These are phyloP conservation scores for Solioccasus polychromus DNA, from an alignment of 768 basidiomycete species.

Conservation along the genomic window DNA sequence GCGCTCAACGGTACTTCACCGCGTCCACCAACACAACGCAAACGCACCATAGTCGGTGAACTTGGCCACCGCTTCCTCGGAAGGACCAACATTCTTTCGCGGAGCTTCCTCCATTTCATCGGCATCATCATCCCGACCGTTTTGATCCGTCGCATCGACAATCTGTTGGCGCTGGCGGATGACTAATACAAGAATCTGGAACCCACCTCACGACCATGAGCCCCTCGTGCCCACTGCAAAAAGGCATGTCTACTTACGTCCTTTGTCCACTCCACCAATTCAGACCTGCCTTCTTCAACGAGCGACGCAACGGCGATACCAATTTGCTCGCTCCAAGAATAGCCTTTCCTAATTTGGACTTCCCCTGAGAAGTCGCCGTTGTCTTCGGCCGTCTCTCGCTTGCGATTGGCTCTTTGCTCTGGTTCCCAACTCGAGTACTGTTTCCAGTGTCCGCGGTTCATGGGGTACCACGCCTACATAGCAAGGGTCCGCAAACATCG, in stretches of 20 bases:
- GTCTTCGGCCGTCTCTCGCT: slow-evolving; percentile 33
- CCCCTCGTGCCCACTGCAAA: slow-evolving; percentile 21
- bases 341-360: slow-evolving; percentile 80
- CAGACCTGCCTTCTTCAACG: slow-evolving; percentile 58
- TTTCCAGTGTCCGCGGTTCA: slow-evolving; percentile 85
- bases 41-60: slow-evolving; percentile 74
- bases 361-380: slow-evolving; percentile 53
- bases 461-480: slow-evolving; percentile 80
- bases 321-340: slow-evolving; percentile 86
- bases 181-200: slow-evolving; percentile 60
- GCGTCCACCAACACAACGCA: background rate
- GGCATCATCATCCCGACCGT: slow-evolving; percentile 35
- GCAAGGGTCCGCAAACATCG: slow-evolving; percentile 4
- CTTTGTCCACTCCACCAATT: slow-evolving; percentile 76
- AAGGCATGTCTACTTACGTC: slow-evolving; percentile 53
- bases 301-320: slow-evolving; percentile 80
- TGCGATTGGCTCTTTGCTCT: slow-evolving; percentile 39
- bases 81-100: slow-evolving; percentile 41
- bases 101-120: slow-evolving; percentile 33
- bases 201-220: slow-evolving; percentile 7
- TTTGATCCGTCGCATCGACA: slow-evolving; percentile 57
- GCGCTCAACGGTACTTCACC: slow-evolving; percentile 1
- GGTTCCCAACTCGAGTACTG: slow-evolving; percentile 78
- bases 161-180: slow-evolving; percentile 58
- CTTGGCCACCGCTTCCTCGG: slow-evolving; percentile 65